Base-by-base conservation (phyloP, 2,329 filamentous ascomycete genomes). In the Magnaporthales sp. region DNA sequence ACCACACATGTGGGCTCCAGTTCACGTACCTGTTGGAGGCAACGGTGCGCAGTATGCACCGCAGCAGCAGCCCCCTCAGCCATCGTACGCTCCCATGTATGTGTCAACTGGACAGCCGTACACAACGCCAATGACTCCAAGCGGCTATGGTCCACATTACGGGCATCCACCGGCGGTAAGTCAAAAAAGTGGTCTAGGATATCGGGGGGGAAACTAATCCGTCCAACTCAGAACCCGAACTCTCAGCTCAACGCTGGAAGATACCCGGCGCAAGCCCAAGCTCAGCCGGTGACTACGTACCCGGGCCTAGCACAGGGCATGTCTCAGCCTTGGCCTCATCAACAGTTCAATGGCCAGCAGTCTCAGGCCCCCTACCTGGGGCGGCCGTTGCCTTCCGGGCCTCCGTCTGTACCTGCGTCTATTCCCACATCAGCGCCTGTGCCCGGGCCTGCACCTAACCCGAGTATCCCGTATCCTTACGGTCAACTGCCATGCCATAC, bases 401-500 rank as follows among this genome's bases (percentile, higher is more conserved):
- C 70, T 19, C 64, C 68, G 3, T 24, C 62, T 22, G 32, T 65
- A 46, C 27, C 70, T 15, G 64, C 68, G 3, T 24, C 62, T 15
- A 30, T 65, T 46, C n/a, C 63, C 11, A n/a, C 63, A 15, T 24
- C 46, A 22, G 63, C 46, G 27, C n/a, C 29, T 27, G 38, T 46
- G 24, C 69, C 73, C 15, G 67, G 70, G 38, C 56, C 56, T 19
- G 24, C 11, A 24, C 24, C 22, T 29, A 60, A 60, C 26, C 56
- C 56, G 3, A 77, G 77, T 10, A 81, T 82, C 68, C 85, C 88
- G 1, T 97, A 96, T 77, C 83, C 88, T 0, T 97, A 90, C 75
- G 90, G 91, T 2, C 92, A 96, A 73, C 83, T 94, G 62, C 90
- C 91, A 4, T 86, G 83, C 22, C 87, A 91, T 69, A 82, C 84